Conservation (phyloP, 1,139 yeast species). For the Diutina catenulata region DNA sequence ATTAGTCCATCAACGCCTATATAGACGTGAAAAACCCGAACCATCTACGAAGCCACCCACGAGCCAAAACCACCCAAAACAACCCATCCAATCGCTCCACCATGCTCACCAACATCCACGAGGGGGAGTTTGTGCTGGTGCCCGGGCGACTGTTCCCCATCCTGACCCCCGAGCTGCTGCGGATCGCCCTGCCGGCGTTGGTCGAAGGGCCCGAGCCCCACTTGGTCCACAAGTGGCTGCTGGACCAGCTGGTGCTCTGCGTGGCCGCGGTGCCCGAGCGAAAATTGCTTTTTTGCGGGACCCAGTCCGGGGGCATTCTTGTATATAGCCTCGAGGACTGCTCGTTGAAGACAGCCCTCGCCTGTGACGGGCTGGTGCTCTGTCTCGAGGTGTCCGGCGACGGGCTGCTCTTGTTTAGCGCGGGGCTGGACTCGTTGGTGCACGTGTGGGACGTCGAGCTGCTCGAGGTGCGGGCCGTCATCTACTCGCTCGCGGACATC, state of each 20-base stretch:
- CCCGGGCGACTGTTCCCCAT: conserved; percentile 4
- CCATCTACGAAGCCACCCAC: no score
- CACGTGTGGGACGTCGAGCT: conserved; percentile 60
- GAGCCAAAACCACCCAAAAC: no score
- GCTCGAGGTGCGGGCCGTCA: conserved; percentile 33
- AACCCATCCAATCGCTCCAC: no score
- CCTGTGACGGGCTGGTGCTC: conserved; percentile 65
- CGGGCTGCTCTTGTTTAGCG: conserved; percentile 61
- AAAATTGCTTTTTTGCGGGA: conserved; percentile 73
- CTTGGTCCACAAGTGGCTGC: conserved; percentile 65
- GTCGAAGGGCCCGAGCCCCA: not conserved
- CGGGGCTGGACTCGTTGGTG: conserved; percentile 83
- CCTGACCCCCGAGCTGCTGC: not conserved
- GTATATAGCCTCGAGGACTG: conserved; percentile 61
- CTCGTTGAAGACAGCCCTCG: conserved; percentile 33
- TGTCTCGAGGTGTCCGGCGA: conserved; percentile 49
- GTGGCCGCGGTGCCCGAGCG: conserved; percentile 53
- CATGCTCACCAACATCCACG: not conserved
- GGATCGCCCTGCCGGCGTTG: not conserved
- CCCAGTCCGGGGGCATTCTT: conserved; percentile 76
- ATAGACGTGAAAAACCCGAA: no score
- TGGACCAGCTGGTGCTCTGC: conserved; percentile 64
- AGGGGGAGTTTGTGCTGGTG: not conserved
- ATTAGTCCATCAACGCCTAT: no score
- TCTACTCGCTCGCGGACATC: conserved; percentile 76